Conservation (phyloP, 305 asterid genomes). For the Ilex paraguariensis region DNA sequence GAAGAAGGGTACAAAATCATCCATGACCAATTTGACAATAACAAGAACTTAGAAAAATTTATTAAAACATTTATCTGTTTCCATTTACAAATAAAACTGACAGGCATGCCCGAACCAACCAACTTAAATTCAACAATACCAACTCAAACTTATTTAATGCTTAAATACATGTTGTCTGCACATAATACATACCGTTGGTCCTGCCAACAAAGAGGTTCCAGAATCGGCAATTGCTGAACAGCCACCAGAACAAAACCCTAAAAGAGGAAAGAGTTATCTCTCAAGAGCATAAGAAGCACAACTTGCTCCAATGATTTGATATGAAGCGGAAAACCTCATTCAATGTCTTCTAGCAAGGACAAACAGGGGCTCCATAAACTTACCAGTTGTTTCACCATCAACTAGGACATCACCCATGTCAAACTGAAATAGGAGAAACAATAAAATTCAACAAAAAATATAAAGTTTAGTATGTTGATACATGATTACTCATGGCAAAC, state of each 20-base stretch:
- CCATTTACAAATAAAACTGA: no score
- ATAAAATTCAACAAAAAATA: background rate
- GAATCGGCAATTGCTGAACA: conserved; percentile 83
- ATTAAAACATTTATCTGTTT: no score
- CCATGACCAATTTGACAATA: no score
- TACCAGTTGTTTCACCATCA: conserved; percentile 80
- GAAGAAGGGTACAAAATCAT: no score
- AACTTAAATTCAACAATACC: no score
- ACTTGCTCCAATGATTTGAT: background rate
- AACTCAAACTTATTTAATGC: no score
- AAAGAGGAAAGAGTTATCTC: conserved; percentile 12
- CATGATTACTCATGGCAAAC: conserved; percentile 1
- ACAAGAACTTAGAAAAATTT: no score
- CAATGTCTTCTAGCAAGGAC: conserved; percentile 2
- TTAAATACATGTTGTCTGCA: no score
- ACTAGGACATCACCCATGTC: conserved; percentile 87
- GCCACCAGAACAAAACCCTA: conserved; percentile 48
- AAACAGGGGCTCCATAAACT: background rate
- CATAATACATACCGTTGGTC: conserved; percentile 71
- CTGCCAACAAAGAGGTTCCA: conserved; percentile 88
- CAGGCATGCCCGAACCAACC: no score
- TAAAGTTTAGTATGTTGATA: background rate
- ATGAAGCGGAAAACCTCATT: background rate
- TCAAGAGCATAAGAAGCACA: conserved; percentile 1
- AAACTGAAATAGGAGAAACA: conserved; percentile 42